Conservation (phyloP, 2,329 filamentous ascomycete genomes). For the Penicillium fuscoglaucum region DNA sequence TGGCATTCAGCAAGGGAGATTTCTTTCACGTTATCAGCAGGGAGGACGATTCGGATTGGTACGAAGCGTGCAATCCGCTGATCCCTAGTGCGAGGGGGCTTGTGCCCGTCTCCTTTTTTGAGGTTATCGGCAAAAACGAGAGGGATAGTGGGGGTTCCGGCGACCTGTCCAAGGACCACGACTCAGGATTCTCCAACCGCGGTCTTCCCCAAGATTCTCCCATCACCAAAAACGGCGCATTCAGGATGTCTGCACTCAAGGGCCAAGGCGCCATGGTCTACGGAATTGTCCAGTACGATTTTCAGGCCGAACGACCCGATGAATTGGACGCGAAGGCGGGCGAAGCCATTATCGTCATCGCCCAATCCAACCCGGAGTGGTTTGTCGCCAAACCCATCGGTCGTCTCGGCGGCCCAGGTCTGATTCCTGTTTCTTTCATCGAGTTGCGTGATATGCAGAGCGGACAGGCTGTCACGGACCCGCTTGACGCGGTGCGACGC, state of each 20-base stretch:
- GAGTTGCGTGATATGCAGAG: conserved; percentile 94
- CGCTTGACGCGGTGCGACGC: conserved; percentile 78
- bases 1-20: conserved; percentile 91
- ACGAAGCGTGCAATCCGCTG: conserved; percentile 94
- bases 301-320: conserved; percentile 90
- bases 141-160: conserved; percentile 75
- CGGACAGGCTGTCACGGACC: conserved; percentile 76
- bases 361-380: conserved; percentile 98
- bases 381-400: conserved; percentile 99
- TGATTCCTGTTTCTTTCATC: conserved; percentile 96
- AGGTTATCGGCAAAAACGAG: conserved; percentile 86
- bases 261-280: conserved; percentile 82
- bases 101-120: conserved; percentile 92
- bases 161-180: conserved; percentile 64
- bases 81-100: conserved; percentile 81
- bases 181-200: conserved; percentile 79
- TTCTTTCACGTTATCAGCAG: conserved; percentile 98
- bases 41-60: conserved; percentile 94
- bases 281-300: conserved; percentile 95
- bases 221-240: conserved; percentile 26
- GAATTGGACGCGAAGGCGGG: conserved; percentile 93
- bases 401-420: conserved; percentile 85
- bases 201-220: conserved; percentile 40
- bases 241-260: conserved; percentile 52
- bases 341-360: conserved; percentile 97